These are phyloP conservation scores for Alternaria novae-zelandiae DNA, from an alignment of 2,329 filamentous ascomycete genomes.

Conservation along the genomic window DNA sequence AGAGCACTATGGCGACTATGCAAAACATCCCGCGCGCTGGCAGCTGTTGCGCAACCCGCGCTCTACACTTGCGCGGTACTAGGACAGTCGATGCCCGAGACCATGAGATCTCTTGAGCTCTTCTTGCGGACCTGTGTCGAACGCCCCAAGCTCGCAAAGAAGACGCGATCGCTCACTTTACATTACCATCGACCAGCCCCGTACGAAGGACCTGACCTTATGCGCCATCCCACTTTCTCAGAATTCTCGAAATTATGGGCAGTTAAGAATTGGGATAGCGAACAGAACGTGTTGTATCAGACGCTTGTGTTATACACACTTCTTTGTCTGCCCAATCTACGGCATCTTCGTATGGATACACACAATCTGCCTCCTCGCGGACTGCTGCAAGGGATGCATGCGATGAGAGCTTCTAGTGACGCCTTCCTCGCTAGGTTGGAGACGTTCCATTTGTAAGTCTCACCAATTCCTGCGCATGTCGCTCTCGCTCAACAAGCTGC, in stretches of 20 bases:
- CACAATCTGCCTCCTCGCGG: constrained; percentile 3
- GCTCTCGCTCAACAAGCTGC: not conserved
- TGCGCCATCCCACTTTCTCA: not conserved
- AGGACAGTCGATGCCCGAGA: not conserved
- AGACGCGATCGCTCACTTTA: constrained; percentile 1
- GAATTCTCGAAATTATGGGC: not conserved
- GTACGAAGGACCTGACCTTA: constrained; percentile 1
- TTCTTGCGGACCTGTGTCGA: constrained; percentile 9
- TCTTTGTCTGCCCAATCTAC: constrained; percentile 8
- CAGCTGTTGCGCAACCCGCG: constrained; percentile 7
- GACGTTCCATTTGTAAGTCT: constrained; percentile 10
- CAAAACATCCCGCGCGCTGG: constrained; percentile 4
- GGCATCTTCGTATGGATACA: constrained; percentile 1
- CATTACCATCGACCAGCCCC: not conserved
- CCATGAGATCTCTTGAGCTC: not conserved
- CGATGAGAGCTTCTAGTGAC: not conserved
- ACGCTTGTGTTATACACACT: constrained; percentile 5
- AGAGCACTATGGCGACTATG: constrained; percentile 6
- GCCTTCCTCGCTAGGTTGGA: constrained; percentile 5
- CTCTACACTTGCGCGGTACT: constrained; percentile 11
- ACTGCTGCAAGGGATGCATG: constrained; percentile 8
- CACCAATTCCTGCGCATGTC: not conserved
- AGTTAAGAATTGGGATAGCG: not conserved
- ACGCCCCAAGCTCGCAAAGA: constrained; percentile 4
- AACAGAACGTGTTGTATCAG: constrained; percentile 2